Conservation (phyloP, 306 rosid genomes). For the Corylus americana region DNA sequence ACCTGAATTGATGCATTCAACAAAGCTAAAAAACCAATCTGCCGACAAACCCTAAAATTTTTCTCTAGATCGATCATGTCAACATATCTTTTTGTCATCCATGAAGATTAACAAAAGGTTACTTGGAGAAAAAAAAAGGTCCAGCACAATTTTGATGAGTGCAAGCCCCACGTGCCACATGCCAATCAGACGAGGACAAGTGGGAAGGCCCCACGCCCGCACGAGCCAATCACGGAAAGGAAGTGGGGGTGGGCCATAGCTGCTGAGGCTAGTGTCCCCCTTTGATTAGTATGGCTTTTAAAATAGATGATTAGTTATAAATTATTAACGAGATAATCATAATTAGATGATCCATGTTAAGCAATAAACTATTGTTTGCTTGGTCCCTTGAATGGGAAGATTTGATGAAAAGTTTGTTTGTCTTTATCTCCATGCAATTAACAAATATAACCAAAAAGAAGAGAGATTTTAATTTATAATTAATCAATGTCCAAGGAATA, state of each 20-base stretch:
- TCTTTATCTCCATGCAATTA: slow-evolving; percentile 34
- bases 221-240: slow-evolving; percentile 61
- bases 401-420: slow-evolving; percentile 56
- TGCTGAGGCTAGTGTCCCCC: slow-evolving; percentile 16
- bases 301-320: slow-evolving; percentile 27
- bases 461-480: neutral
- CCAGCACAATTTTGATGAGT: slow-evolving; percentile 23
- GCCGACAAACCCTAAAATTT: slow-evolving; percentile 41
- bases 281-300: slow-evolving; percentile 20
- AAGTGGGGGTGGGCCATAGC: slow-evolving; percentile 39
- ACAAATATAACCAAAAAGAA: slow-evolving; percentile 33
- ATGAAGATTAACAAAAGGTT: slow-evolving; percentile 14
- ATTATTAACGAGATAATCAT: slow-evolving; percentile 8
- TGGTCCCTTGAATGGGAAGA: slow-evolving; percentile 38
- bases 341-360: slow-evolving; percentile 23
- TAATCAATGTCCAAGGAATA: slow-evolving; percentile 22
- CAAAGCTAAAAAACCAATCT: slow-evolving; percentile 13
- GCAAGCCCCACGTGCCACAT: slow-evolving; percentile 44
- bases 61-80: slow-evolving; percentile 34
- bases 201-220: slow-evolving; percentile 28
- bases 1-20: slow-evolving; percentile 39
- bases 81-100: slow-evolving; percentile 22
- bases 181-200: slow-evolving; percentile 20
- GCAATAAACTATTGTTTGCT: slow-evolving; percentile 11
- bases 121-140: neutral